Evolutionary conservation across 345 rosid genomes (phyloP).

Genomic region (Barbarea vulgaris): DNA sequence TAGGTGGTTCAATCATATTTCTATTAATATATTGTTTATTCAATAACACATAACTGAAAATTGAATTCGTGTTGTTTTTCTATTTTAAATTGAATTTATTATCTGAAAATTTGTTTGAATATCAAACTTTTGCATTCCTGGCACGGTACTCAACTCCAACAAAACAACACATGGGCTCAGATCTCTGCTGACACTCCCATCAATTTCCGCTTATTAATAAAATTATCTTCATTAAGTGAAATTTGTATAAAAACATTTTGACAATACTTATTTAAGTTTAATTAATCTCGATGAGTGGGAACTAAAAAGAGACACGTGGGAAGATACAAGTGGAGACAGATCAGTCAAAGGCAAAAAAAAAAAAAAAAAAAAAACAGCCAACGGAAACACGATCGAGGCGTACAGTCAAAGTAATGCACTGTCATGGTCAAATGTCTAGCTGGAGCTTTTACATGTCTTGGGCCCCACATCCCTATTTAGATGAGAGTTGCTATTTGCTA

Average conservation of each 20-base stretch:
- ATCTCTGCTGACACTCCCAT: conserved; percentile 32
- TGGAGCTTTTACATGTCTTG: conserved; percentile 45
- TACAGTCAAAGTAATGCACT: conserved; percentile 48
- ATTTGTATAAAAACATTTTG: neutral
- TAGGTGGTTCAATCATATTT: neutral
- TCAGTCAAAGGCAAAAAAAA: conserved; percentile 39
- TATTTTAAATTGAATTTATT: neutral
- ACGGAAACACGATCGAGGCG: conserved; percentile 34
- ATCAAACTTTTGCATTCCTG: neutral
- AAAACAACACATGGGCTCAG: conserved; percentile 28
- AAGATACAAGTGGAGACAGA: conserved; percentile 16
- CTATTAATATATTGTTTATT: neutral
- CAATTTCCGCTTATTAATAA: conserved; percentile 2
- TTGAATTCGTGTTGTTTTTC: neutral
- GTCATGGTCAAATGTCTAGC: conserved; percentile 55
- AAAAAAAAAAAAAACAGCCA: neutral
- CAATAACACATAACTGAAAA: neutral
- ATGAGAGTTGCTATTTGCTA: neutral
- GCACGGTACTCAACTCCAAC: conserved; percentile 1
- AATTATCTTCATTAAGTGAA: neutral
- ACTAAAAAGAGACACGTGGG: conserved; percentile 7
- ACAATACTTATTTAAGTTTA: neutral
- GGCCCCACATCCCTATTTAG: conserved; percentile 18
- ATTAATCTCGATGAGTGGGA: neutral
- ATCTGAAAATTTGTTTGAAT: neutral